Base-by-base conservation (phyloP, 306 rosid genomes). In the Canavalia gladiata region DNA sequence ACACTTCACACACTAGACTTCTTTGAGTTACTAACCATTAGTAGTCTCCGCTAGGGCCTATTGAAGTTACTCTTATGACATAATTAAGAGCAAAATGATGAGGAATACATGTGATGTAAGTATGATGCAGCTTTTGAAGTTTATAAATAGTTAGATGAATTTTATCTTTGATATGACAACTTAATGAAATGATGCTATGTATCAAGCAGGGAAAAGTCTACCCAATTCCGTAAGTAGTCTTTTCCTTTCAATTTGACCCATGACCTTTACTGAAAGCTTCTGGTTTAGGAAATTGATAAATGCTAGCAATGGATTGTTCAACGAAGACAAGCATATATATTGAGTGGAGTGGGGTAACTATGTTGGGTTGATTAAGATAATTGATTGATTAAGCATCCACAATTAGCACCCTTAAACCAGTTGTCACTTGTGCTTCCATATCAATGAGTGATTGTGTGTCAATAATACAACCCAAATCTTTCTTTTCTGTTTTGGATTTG, bases 281-380 rank as follows among this genome's bases (percentile, higher is more conserved):
- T 55, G 63, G 85, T 71, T 81, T 52, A 51, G 78, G 84, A 81
- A 78, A 66, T 58, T 74, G 72, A 78, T 86, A 55, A 72, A 77
- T 9, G 45, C 28, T 4, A 78, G 56, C 25, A 35, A 58, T 54
- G 86, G 89, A 82, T 74, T 86, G 28, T 86, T 86, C 82, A 75
- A n/a, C 82, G 2, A 86, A 63, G 86, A 86, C 89, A 83, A 83
- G 33, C 71, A 79, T 47, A 70, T 79, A 57, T 0, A 75, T 46
- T 54, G 2, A 59, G 49, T 54, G 67, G 30, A 39, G 89, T 86
- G 87, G 89, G 89, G 30, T 52, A 86, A 59, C 6, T 7, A 63
- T 83, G 89, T 86, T 86, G 65, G 76, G 73, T 82, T 83, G 75
- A 86, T 82, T 68, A 78, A 59, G 58, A 86, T 79, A 41, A 76